Conservation (phyloP, 352 stramenopile species). For the Pythium aquatile region DNA sequence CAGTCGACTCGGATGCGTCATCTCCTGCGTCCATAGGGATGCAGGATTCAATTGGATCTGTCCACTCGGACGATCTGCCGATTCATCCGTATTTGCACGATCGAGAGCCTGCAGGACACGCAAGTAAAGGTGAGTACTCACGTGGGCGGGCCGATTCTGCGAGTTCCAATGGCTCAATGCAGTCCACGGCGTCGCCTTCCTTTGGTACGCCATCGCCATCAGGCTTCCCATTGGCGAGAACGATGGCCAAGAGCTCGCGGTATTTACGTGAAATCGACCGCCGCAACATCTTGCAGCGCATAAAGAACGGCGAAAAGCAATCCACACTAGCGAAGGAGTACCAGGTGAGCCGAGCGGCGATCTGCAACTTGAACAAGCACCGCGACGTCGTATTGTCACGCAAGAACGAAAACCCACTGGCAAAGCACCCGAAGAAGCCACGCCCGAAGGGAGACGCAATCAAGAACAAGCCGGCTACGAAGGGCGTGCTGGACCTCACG, state of each 20-base stretch:
- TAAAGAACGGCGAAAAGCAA: slow-evolving; percentile 53
- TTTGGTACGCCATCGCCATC: background rate
- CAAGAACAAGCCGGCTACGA: background rate
- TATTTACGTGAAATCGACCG: slow-evolving; percentile 62
- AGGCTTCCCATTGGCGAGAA: background rate
- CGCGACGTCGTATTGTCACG: slow-evolving; percentile 43
- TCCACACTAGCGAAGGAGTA: slow-evolving; percentile 57
- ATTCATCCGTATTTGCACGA: background rate
- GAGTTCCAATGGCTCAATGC: background rate
- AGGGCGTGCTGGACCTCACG: background rate
- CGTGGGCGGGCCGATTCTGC: background rate
- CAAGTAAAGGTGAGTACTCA: background rate
- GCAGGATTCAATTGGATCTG: background rate
- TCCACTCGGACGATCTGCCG: background rate
- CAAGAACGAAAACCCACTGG: slow-evolving; percentile 43
- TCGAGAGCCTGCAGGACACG: background rate
- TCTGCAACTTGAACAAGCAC: slow-evolving; percentile 65
- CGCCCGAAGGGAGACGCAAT: slow-evolving; percentile 16
- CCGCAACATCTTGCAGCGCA: slow-evolving; percentile 43
- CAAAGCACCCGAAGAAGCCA: slow-evolving; percentile 55
- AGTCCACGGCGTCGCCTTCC: background rate
- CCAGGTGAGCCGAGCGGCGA: slow-evolving; percentile 50
- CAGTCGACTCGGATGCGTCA: background rate
- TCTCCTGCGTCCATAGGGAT: background rate
- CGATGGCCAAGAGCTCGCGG: slow-evolving; percentile 34